Base-by-base conservation (phyloP, 225 moss, liverwort and hornwort species). In the Marchantia paleacea region DNA sequence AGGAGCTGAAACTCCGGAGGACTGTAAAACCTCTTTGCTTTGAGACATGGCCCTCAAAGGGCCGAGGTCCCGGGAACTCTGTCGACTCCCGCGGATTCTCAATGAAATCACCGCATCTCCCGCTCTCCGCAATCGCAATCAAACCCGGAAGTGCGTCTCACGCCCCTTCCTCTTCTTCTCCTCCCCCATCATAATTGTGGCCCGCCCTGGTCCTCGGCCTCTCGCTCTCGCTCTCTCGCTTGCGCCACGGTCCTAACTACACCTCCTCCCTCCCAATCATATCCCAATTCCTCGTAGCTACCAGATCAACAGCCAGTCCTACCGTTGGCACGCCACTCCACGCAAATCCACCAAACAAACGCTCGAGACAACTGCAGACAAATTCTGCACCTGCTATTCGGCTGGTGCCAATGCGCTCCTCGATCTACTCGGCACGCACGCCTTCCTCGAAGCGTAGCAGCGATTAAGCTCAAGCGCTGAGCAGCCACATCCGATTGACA, bases 11-110 rank as follows among this genome's bases (percentile, higher is more conserved):
- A 61, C 83, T 74, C 73, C 73, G 30, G 69, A 76, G 69, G 80
- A 74, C 80, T 31, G 25, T 81, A 53, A 76, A 47, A 57, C 86
- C 69, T 81, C 86, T 30, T 64, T 73, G 47, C 81, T 29, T 18
- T 77, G 86, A 77, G 86, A 86, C 86, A 86, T 86, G 83, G 83
- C 83, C 81, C 86, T 71, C 65, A 58, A 47, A 78, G 78, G 74
- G 52, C 78, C 77, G 67, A 52, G 49, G 81, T 52, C 73, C 60
- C 79, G n/a, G 39, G 24, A 66, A 71, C 53, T 64, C 22, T 50
- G 24, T 24, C 60, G 29, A 63, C 66, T 26, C 60, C 66, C 57
- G 55, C 79, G 22, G 7, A 58, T 31, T 78, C 62, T 54, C 52
- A 52, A 54, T 22, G 53, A 52, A 73, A 73, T 73, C 73, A 73